Conservation (phyloP, 176 grass and related monocot species). For the Poa pratensis region DNA sequence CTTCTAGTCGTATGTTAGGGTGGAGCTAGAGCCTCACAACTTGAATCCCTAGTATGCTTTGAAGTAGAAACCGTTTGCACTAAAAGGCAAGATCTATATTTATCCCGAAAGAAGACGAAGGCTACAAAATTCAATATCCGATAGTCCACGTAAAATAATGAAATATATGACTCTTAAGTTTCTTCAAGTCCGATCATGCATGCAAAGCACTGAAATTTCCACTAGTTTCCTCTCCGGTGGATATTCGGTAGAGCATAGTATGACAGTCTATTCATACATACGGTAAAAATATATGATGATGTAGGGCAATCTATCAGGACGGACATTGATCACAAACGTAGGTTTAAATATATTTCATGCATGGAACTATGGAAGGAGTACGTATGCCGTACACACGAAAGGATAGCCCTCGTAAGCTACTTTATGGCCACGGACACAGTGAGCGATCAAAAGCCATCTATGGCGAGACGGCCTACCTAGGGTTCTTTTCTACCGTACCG, state of each 20-base stretch:
- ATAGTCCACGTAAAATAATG: background rate
- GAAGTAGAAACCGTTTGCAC: background rate
- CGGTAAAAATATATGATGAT: conserved; percentile 21
- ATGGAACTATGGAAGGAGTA: background rate
- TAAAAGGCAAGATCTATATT: background rate
- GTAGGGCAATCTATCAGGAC: conserved; percentile 6
- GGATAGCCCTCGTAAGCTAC: conserved; percentile 6
- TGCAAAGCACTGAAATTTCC: background rate
- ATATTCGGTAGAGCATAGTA: background rate
- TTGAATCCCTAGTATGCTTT: background rate
- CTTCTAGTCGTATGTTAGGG: background rate
- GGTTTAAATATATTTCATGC: conserved; percentile 17
- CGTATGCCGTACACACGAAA: background rate
- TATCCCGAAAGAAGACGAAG: background rate
- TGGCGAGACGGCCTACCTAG: conserved; percentile 32
- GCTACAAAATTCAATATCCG: background rate
- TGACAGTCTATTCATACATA: conserved; percentile 18
- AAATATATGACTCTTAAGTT: background rate
- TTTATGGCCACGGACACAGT: conserved; percentile 35
- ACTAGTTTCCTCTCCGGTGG: background rate
- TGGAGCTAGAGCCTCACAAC: background rate
- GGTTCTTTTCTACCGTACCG: conserved; percentile 36
- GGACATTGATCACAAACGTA: conserved; percentile 18
- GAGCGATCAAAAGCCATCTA: conserved; percentile 39
- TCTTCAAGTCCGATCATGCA: background rate